Evolutionary conservation across 345 rosid genomes (phyloP).

Genomic region (Erucastrum elatum): DNA sequence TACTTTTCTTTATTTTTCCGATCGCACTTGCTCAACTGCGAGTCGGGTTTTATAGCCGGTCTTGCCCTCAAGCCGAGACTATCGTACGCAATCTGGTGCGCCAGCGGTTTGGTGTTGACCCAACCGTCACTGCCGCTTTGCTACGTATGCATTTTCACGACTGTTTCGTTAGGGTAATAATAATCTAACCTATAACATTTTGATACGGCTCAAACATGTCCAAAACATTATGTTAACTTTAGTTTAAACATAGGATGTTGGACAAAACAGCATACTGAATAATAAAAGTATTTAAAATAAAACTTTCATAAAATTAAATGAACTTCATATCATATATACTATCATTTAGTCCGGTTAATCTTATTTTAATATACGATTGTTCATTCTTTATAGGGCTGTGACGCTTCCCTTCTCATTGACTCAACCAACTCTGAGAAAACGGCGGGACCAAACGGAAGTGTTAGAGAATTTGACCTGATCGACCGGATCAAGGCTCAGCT

Average conservation of each 20-base stretch:
- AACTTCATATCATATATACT: background rate
- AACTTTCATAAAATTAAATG: background rate
- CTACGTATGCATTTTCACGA: slow-evolving; percentile 93
- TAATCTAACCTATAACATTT: background rate
- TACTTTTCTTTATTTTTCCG: slow-evolving; percentile 38
- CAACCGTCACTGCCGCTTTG: slow-evolving; percentile 59
- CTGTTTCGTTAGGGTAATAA: slow-evolving; percentile 65
- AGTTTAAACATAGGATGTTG: background rate
- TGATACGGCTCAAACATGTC: background rate
- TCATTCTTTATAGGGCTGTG: slow-evolving; percentile 60
- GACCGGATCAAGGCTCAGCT: slow-evolving; percentile 58
- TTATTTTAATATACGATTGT: background rate
- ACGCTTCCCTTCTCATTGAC: slow-evolving; percentile 75
- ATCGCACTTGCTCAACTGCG: slow-evolving; percentile 47
- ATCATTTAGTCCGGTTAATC: background rate
- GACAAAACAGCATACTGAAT: background rate
- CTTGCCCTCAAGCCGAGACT: slow-evolving; percentile 69
- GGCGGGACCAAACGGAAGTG: slow-evolving; percentile 65
- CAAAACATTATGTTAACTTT: background rate
- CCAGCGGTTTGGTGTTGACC: slow-evolving; percentile 43
- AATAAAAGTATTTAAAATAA: background rate
- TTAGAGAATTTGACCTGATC: slow-evolving; percentile 61
- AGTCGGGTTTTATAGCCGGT: slow-evolving; percentile 54
- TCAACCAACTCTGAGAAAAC: slow-evolving; percentile 58
- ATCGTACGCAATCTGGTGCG: slow-evolving; percentile 47